Evolutionary conservation across 192 early-diverging fungal species (phyloP).

Genomic region (Coemansia erecta): DNA sequence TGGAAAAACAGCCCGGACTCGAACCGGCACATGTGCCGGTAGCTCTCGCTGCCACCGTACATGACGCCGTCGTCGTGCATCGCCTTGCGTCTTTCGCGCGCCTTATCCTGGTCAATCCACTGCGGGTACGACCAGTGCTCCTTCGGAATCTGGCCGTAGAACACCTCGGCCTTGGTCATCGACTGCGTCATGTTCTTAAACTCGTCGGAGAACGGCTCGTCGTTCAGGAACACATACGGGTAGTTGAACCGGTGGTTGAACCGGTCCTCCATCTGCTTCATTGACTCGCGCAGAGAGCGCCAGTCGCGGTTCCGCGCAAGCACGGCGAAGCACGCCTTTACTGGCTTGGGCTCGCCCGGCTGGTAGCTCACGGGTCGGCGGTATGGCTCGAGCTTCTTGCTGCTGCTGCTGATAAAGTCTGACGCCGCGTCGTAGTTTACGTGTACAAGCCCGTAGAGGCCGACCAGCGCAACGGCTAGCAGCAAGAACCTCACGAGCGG

Average conservation of each 20-base stretch:
- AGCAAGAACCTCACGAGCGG: slow-evolving; percentile 42
- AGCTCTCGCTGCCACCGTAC: slow-evolving; percentile 60
- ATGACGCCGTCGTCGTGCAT: slow-evolving; percentile 56
- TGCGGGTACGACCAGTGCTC: slow-evolving; percentile 78
- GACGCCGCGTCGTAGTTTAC: slow-evolving; percentile 34
- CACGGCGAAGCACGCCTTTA: slow-evolving; percentile 66
- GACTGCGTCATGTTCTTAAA: slow-evolving; percentile 62
- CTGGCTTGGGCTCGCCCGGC: slow-evolving; percentile 33
- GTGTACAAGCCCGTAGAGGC: slow-evolving; percentile 36
- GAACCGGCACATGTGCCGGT: slow-evolving; percentile 65
- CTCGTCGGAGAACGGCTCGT: slow-evolving; percentile 64
- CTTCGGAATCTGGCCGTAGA: slow-evolving; percentile 61
- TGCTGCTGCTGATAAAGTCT: slow-evolving; percentile 14
- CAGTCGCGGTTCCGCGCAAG: slow-evolving; percentile 69
- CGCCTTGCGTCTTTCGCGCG: slow-evolving; percentile 44
- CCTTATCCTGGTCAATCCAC: slow-evolving; percentile 66
- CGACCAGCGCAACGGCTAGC: slow-evolving; percentile 16
- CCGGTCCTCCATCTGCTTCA: slow-evolving; percentile 73
- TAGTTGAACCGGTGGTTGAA: slow-evolving; percentile 79
- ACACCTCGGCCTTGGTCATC: slow-evolving; percentile 57
- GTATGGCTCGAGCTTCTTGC: slow-evolving; percentile 14
- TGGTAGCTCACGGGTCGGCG: slow-evolving; percentile 30
- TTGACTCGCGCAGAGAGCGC: slow-evolving; percentile 58
- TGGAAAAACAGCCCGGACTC: slow-evolving; percentile 62
- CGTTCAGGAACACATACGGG: slow-evolving; percentile 83